Evolutionary conservation across 2,329 filamentous ascomycete genomes (phyloP).

Genomic region (Fusarium irregulare): DNA sequence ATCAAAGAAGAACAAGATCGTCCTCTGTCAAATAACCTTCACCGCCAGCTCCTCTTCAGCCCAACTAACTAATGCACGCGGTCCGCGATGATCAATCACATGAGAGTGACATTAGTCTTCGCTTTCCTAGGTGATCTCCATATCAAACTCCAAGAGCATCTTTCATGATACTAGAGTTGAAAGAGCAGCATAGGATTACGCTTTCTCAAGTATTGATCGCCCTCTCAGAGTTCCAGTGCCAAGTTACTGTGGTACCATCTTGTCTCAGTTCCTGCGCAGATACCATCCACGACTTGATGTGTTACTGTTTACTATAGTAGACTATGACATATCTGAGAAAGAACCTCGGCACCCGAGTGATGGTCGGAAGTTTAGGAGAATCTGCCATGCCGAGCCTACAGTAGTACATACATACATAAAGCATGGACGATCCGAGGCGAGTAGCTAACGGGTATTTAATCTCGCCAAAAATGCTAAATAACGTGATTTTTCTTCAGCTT

Average conservation of each 20-base stretch:
- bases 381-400: slow-evolving; percentile 32
- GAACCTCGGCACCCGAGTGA: neutral
- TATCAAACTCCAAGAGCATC: neutral
- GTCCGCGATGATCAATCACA: slow-evolving; percentile 27
- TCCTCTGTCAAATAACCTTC: slow-evolving; percentile 6
- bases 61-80: slow-evolving; percentile 38
- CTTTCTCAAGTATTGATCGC: neutral
- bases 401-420: neutral
- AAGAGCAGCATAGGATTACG: slow-evolving; percentile 16
- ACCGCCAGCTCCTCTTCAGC: slow-evolving; percentile 38
- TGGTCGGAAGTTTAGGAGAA: slow-evolving; percentile 31
- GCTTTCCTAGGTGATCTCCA: neutral
- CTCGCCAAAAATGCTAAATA: slow-evolving; percentile 35
- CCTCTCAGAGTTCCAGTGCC: neutral
- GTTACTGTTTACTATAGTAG: neutral
- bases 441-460: slow-evolving; percentile 15
- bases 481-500: slow-evolving; percentile 30
- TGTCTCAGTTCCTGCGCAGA: neutral
- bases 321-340: neutral
- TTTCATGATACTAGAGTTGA: neutral
- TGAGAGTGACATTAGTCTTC: neutral
- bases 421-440: slow-evolving; percentile 17
- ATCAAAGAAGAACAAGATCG: slow-evolving; percentile 24
- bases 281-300: neutral
- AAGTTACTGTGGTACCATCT: neutral